A percentile compares a stretch with the other conserved stretches of the same genome.
These are phyloP conservation scores for Vanrija sp. DNA, from an alignment of 1,284 basidiomycete genomes.

Conservation along the genomic window DNA sequence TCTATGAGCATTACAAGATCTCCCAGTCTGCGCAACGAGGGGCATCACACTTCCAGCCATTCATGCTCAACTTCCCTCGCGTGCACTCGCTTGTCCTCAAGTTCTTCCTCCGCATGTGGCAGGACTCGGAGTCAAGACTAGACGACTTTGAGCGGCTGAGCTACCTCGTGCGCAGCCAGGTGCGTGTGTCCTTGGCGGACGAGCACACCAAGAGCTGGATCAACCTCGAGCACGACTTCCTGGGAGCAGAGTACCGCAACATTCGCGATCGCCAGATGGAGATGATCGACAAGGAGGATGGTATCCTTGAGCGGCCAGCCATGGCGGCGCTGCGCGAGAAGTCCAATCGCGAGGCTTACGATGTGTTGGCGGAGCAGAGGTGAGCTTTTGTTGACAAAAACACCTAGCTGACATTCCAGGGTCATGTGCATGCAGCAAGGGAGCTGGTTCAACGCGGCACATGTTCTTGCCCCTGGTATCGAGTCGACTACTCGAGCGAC, in stretches of 20 bases:
- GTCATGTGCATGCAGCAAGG: constrained; percentile 47
- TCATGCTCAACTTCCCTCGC: constrained; percentile 79
- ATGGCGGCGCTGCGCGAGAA: constrained; percentile 82
- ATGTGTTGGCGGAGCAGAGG: constrained; percentile 86
- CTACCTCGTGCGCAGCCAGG: constrained; percentile 80
- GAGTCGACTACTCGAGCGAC: constrained; percentile 22
- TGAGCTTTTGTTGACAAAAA: too few relatives aligned
- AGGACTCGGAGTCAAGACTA: constrained; percentile 75
- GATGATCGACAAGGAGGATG: constrained; percentile 86
- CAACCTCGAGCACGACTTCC: constrained; percentile 78
- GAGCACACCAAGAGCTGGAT: constrained; percentile 79
- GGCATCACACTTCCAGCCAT: constrained; percentile 79
- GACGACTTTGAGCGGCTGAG: constrained; percentile 78
- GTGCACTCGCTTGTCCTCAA: constrained; percentile 77
- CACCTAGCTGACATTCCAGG: constrained; percentile 16
- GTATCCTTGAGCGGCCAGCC: constrained; percentile 75
- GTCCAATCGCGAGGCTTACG: constrained; percentile 85
- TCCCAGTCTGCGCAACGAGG: constrained; percentile 35
- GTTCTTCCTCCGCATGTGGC: constrained; percentile 93
- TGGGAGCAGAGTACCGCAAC: constrained; percentile 77
- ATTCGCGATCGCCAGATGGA: constrained; percentile 91
- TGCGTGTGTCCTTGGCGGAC: constrained; percentile 69
- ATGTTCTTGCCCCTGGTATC: constrained; percentile 27
- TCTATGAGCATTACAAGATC: constrained; percentile 65
- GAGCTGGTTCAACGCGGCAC: constrained; percentile 43